A percentile compares a stretch with the other conserved stretches of the same genome.
phyloP scores from a whole-genome alignment of 306 rosid genomes.

The Ormosia emarginata region DNA sequence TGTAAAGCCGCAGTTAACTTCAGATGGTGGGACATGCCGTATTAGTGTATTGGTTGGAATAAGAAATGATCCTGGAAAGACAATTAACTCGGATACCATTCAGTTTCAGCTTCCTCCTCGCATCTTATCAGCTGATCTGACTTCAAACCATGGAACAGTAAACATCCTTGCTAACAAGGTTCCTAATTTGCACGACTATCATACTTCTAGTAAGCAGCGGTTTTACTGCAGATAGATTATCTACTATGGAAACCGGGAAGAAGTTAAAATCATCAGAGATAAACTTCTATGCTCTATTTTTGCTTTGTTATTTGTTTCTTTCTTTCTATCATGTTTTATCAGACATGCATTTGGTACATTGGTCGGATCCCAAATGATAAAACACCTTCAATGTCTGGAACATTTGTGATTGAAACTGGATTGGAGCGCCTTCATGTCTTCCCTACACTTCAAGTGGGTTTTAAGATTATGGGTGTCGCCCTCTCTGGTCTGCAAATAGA shows the following conservation, averaged over 20 bases:
- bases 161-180: slow-evolving; percentile 81
- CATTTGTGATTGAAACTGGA: slow-evolving; percentile 74
- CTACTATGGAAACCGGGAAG: not conserved
- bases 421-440: slow-evolving; percentile 75
- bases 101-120: slow-evolving; percentile 82
- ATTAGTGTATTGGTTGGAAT: slow-evolving; percentile 78
- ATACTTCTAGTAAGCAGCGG: not conserved
- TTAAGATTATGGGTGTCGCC: slow-evolving; percentile 82
- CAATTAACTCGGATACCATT: slow-evolving; percentile 61
- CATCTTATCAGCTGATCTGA: slow-evolving; percentile 70
- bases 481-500: slow-evolving; percentile 89
- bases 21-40: slow-evolving; percentile 71
- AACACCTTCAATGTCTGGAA: slow-evolving; percentile 88
- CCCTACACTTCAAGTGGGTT: slow-evolving; percentile 79
- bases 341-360: slow-evolving; percentile 86
- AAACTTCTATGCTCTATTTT: slow-evolving; percentile 5
- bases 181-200: not conserved
- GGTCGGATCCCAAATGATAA: slow-evolving; percentile 89
- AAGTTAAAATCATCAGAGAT: not conserved
- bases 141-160: slow-evolving; percentile 83
- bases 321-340: slow-evolving; percentile 24
- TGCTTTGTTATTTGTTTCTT: not conserved
- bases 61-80: slow-evolving; percentile 85
- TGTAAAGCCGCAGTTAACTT: slow-evolving; percentile 88
- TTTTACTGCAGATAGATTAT: not conserved